A percentile compares a stretch with the other conserved stretches of the same genome.
Conservation (phyloP, 1,284 basidiomycete species). For the Prillingera fragicola region DNA sequence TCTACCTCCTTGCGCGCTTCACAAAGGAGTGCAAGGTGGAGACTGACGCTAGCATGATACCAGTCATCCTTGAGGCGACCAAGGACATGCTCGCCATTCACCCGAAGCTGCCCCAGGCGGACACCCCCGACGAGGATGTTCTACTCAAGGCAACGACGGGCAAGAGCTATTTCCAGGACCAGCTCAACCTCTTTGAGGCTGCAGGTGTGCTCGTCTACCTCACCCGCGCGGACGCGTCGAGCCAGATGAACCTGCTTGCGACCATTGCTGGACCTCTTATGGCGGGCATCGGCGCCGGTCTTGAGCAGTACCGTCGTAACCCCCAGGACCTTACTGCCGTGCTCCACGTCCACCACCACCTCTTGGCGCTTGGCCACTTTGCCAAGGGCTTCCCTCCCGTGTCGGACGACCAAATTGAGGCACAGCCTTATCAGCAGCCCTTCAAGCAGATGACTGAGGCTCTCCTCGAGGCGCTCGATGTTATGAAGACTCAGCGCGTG, state of each 20-base stretch:
- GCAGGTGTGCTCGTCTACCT: slow-evolving; percentile 76
- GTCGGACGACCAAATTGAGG: slow-evolving; percentile 63
- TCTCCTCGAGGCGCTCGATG: slow-evolving; percentile 78
- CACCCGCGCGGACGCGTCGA: slow-evolving; percentile 60
- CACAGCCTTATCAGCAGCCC: slow-evolving; percentile 69
- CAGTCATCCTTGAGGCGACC: slow-evolving; percentile 67
- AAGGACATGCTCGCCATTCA: slow-evolving; percentile 54
- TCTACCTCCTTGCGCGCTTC: slow-evolving; percentile 91
- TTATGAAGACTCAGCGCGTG: slow-evolving; percentile 79
- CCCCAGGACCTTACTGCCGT: slow-evolving; percentile 54
- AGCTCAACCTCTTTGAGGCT: slow-evolving; percentile 93
- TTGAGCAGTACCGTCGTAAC: slow-evolving; percentile 52
- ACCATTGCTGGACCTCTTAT: slow-evolving; percentile 77
- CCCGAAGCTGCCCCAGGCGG: slow-evolving; percentile 46
- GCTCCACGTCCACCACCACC: slow-evolving; percentile 86
- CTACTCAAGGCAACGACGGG: slow-evolving; percentile 72
- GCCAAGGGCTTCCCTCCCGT: slow-evolving; percentile 96
- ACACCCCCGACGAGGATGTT: slow-evolving; percentile 55
- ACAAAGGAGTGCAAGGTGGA: slow-evolving; percentile 78
- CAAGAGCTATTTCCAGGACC: slow-evolving; percentile 68
- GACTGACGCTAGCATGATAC: slow-evolving; percentile 67
- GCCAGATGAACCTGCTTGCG: slow-evolving; percentile 66
- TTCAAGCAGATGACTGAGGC: slow-evolving; percentile 85
- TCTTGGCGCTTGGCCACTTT: slow-evolving; percentile 90
- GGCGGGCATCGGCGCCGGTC: slow-evolving; percentile 64